A percentile compares a stretch with the other conserved stretches of the same genome.
Evolutionary conservation across 495 filamentous ascomycete species (phyloP).

Genomic region (Penicillium salamii): DNA sequence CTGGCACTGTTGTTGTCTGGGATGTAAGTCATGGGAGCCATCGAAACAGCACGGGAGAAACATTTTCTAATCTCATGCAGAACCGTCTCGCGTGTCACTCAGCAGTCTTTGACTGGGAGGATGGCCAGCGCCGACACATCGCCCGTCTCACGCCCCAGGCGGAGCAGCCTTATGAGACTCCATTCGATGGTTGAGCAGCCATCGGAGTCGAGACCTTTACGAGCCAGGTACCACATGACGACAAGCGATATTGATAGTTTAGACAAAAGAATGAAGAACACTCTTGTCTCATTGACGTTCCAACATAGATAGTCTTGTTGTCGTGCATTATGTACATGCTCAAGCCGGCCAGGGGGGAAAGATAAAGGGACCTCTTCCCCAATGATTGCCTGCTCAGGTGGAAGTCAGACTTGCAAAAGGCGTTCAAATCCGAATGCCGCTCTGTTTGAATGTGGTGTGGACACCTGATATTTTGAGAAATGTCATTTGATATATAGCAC

Average conservation of each 20-base stretch:
- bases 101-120: constrained; percentile 78
- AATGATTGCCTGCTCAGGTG: constrained; percentile 4
- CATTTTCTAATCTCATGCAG: constrained; percentile 14
- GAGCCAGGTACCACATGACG: background rate
- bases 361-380: constrained; percentile 28
- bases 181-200: constrained; percentile 45
- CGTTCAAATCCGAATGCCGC: background rate
- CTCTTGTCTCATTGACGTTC: background rate
- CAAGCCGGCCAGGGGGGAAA: constrained; percentile 34
- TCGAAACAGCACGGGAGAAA: background rate
- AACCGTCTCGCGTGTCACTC: constrained; percentile 78
- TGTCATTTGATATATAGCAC: constrained; percentile 31
- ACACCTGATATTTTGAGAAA: background rate
- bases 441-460: constrained; percentile 1
- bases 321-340: no score
- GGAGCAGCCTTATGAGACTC: constrained; percentile 66
- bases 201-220: background rate
- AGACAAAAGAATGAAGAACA: no score
- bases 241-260: background rate
- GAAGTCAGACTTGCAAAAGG: background rate
- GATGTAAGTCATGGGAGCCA: constrained; percentile 42
- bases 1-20: constrained; percentile 60
- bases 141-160: constrained; percentile 84
- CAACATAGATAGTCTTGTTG: no score
- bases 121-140: constrained; percentile 74